A percentile compares a stretch with the other conserved stretches of the same genome.
Evolutionary conservation across 345 rosid genomes (phyloP).

Genomic region (Euphorbia pulcherrima): DNA sequence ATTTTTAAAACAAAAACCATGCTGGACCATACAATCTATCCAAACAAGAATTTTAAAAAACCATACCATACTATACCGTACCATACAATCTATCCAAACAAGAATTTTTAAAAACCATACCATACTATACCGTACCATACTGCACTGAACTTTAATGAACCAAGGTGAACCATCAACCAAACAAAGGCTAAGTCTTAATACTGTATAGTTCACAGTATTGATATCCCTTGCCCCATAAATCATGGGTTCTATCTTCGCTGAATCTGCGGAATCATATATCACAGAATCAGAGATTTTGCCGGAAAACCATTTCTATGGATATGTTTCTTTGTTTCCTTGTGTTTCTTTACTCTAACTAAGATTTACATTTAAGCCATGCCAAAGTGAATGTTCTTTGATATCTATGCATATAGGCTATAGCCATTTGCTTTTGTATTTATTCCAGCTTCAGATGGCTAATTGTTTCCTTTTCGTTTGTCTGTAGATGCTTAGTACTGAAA

Average conservation of each 20-base stretch:
- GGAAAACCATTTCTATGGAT: background rate
- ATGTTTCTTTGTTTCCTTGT: background rate
- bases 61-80: no score
- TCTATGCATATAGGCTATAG: background rate
- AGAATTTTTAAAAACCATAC: no score
- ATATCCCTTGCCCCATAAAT: background rate
- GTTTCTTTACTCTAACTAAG: background rate
- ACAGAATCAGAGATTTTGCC: background rate
- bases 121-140: no score
- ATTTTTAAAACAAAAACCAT: no score
- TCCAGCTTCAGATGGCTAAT: background rate
- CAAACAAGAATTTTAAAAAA: no score
- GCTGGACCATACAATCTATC: no score
- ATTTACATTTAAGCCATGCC: background rate
- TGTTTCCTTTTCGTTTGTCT: slow-evolving; percentile 6
- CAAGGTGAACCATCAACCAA: no score
- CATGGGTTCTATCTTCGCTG: background rate
- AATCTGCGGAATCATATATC: background rate
- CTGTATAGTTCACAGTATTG: background rate
- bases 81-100: no score
- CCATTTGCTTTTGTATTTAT: background rate
- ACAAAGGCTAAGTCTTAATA: no score
- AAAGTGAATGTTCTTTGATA: background rate
- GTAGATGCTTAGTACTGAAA: slow-evolving; percentile 71
- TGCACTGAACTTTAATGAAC: no score